Base-by-base conservation (phyloP, 108 stramenopile species). In the Fragilariopsis cylindrus region DNA sequence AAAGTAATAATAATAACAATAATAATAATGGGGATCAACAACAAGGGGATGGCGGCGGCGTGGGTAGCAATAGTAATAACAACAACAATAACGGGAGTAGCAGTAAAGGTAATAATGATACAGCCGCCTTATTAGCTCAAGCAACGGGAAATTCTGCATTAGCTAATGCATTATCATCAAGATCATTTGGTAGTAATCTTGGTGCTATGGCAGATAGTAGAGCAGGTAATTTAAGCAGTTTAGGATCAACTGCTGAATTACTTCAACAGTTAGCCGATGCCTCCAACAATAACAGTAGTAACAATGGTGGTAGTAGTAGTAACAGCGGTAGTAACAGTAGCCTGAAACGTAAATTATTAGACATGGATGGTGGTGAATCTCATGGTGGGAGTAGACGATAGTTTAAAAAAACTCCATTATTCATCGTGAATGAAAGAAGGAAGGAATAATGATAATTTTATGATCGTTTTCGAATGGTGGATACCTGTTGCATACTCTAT, bases 101-200 rank as follows among this genome's bases (percentile, higher is more conserved):
- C 44, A 58, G 65, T 41, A 19, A 39, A 2, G 46, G 41, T 0
- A 56, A 52, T n/a, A 57, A 60, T n/a, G 60, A 73, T 7, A 80
- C 82, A n/a, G 52, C 65, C 1, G 64, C 71, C 19, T 40, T 84
- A 16, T 60, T 88, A 44, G 81, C 80, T 48, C 87, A 85, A 70
- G 73, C 83, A 3, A 78, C 84, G 63, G 73, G 82, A 5, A 85
- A 85, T 65, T 48, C 84, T 3, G 75, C 79, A 1, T 60, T 86
- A 21, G 82, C 85, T 1, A 79, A 79, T 64, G 85, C 85, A 3
- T 54, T 86, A 18, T 72, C 84, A 30, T 79, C 81, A 15, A 69
- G 82, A n/a, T 78, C 77, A 48, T 73, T 82, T 69, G 73, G 82
- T 16, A 63, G 62, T 44, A 76, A 76, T 58, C 48, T 80, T 44